Percentiles rank a stretch among this genome's conserved stretches.
Conservation (phyloP, 192 early-diverging fungal species). For the Coemansia sp. region DNA sequence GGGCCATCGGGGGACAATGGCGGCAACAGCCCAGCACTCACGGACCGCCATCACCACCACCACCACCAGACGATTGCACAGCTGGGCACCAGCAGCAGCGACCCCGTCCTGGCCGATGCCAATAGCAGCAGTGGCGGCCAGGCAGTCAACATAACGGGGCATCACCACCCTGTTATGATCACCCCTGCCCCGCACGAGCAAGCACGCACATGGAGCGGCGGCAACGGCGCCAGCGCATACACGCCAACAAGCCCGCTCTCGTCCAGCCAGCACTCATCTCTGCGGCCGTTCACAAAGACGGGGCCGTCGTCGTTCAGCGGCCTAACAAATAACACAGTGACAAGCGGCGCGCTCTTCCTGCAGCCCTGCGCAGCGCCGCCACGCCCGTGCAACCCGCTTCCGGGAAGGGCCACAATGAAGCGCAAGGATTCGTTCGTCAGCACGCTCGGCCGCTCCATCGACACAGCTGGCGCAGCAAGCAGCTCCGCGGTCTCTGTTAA, state of each 20-base stretch:
- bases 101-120: background rate
- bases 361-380: conserved; percentile 2
- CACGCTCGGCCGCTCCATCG: conserved; percentile 14
- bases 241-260: conserved; percentile 41
- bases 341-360: conserved; percentile 13
- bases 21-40: conserved; percentile 12
- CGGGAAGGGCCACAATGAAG: conserved; percentile 21
- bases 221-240: conserved; percentile 25
- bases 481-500: background rate
- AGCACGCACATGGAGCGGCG: conserved; percentile 13
- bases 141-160: background rate
- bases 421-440: conserved; percentile 53
- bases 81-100: background rate
- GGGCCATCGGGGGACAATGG: background rate
- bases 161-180: background rate
- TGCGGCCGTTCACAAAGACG: conserved; percentile 30
- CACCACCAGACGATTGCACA: conserved; percentile 3
- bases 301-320: background rate
- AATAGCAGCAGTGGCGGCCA: background rate
- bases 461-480: background rate
- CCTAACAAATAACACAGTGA: conserved; percentile 2
- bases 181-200: background rate
- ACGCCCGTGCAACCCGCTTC: background rate
- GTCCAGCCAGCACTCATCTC: conserved; percentile 17
- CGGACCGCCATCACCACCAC: background rate